Evolutionary conservation across 352 stramenopile genomes (phyloP).

Genomic region (Achlya hypogyna): DNA sequence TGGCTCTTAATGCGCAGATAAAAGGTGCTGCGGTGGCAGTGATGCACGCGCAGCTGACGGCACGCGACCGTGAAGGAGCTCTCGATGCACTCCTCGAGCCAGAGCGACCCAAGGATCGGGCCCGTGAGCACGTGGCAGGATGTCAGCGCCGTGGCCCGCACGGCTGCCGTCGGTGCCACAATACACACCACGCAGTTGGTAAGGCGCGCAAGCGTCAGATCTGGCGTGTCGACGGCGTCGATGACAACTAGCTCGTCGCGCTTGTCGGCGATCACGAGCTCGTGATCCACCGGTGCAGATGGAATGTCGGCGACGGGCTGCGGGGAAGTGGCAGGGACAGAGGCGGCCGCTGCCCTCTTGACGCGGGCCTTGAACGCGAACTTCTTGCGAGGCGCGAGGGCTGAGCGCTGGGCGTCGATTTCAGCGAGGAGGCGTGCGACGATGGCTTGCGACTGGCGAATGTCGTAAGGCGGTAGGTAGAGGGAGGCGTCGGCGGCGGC

Average conservation of each 20-base stretch:
- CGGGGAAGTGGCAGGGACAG: not conserved
- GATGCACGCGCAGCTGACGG: constrained; percentile 80
- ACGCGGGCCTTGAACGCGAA: constrained; percentile 61
- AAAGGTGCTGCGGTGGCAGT: constrained; percentile 55
- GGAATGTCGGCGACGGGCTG: not conserved
- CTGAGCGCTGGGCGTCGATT: constrained; percentile 53
- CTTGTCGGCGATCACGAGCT: constrained; percentile 48
- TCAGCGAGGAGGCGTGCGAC: constrained; percentile 45
- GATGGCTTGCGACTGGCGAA: constrained; percentile 66
- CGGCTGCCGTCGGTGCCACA: constrained; percentile 55
- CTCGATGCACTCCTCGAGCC: constrained; percentile 66
- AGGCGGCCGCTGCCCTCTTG: not conserved
- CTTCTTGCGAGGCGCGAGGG: constrained; percentile 75
- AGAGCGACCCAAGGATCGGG: constrained; percentile 74
- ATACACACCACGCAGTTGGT: constrained; percentile 65
- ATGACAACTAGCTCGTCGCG: constrained; percentile 63
- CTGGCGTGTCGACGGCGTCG: constrained; percentile 38
- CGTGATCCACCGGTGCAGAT: constrained; percentile 24
- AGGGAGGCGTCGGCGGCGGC: constrained; percentile 56
- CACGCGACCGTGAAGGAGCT: constrained; percentile 79
- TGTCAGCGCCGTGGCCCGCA: constrained; percentile 55
- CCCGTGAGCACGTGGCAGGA: constrained; percentile 68
- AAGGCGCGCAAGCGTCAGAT: constrained; percentile 64
- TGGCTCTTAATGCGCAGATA: constrained; percentile 75
- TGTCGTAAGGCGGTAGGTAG: constrained; percentile 81